A percentile compares a stretch with the other conserved stretches of the same genome.
Evolutionary conservation across 1,139 yeast genomes (phyloP).

Genomic region (Suhomyces taliae): DNA sequence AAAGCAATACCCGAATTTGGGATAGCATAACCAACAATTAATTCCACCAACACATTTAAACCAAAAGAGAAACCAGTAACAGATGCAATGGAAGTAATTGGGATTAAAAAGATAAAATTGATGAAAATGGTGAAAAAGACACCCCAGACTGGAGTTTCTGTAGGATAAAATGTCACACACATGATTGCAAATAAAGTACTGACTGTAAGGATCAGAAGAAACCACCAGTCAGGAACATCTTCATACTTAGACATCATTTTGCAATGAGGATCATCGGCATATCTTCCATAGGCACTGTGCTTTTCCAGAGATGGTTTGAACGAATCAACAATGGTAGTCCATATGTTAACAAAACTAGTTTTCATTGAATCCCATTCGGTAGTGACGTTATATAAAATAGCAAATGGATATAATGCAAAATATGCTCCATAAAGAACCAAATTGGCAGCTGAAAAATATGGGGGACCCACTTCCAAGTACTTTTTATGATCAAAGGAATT

Average conservation of each 20-base stretch:
- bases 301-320: constrained; percentile 19
- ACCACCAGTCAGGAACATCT: constrained; percentile 69
- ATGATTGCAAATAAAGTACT: constrained; percentile 52
- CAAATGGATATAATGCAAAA: constrained; percentile 59
- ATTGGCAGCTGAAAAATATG: constrained; percentile 58
- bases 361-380: constrained; percentile 50
- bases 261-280: constrained; percentile 52
- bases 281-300: constrained; percentile 15
- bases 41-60: constrained; percentile 58
- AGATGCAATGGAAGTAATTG: constrained; percentile 47
- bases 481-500: constrained; percentile 41
- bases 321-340: constrained; percentile 30
- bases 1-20: constrained; percentile 65
- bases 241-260: constrained; percentile 54
- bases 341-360: constrained; percentile 38
- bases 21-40: constrained; percentile 60
- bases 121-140: constrained; percentile 57
- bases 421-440: constrained; percentile 55
- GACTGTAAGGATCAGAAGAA: constrained; percentile 44
- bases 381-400: constrained; percentile 46
- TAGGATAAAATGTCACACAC: constrained; percentile 46
- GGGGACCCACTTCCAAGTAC: constrained; percentile 52
- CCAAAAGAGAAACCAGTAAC: constrained; percentile 55
- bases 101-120: constrained; percentile 56
- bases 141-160: constrained; percentile 58